Evolutionary conservation across 768 basidiomycete species (phyloP).

Genomic region (Tulasnella sp.): DNA sequence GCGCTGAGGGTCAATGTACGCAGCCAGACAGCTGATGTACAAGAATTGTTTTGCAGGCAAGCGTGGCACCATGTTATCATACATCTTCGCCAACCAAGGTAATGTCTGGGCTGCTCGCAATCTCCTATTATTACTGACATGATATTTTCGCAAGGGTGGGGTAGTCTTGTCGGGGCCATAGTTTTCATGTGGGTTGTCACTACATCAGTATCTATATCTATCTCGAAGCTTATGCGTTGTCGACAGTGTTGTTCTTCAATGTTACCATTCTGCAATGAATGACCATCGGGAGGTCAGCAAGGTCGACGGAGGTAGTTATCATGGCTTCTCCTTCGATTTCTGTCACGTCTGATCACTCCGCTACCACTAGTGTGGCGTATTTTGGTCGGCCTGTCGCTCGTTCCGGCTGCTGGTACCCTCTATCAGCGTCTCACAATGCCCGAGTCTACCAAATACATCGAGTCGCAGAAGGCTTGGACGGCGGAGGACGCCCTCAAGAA

Average conservation of each 20-base stretch:
- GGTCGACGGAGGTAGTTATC: conserved; percentile 53
- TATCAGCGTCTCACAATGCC: conserved; percentile 66
- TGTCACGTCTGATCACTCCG: background rate
- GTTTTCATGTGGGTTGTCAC: conserved; percentile 33
- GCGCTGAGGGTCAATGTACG: too few relatives aligned
- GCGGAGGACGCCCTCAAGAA: background rate
- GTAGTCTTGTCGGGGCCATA: conserved; percentile 51
- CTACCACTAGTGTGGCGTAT: conserved; percentile 58
- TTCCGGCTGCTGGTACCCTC: conserved; percentile 63
- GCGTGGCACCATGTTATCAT: conserved; percentile 62
- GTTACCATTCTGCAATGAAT: conserved; percentile 55
- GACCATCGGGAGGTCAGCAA: conserved; percentile 45
- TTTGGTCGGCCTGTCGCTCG: conserved; percentile 53
- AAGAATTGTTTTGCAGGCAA: conserved; percentile 27
- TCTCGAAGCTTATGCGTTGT: too few relatives aligned
- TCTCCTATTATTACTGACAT: too few relatives aligned
- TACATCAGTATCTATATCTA: too few relatives aligned
- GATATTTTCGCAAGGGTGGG: conserved; percentile 84
- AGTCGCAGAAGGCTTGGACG: conserved; percentile 33
- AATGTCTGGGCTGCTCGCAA: background rate
- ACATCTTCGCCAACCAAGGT: conserved; percentile 62
- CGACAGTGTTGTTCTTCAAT: conserved; percentile 39
- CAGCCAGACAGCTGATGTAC: conserved; percentile 36
- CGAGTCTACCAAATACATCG: conserved; percentile 35
- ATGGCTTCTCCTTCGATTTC: background rate